Evolutionary conservation across 225 moss, liverwort and hornwort genomes (phyloP).

Genomic region (Straminergon stramineum): DNA sequence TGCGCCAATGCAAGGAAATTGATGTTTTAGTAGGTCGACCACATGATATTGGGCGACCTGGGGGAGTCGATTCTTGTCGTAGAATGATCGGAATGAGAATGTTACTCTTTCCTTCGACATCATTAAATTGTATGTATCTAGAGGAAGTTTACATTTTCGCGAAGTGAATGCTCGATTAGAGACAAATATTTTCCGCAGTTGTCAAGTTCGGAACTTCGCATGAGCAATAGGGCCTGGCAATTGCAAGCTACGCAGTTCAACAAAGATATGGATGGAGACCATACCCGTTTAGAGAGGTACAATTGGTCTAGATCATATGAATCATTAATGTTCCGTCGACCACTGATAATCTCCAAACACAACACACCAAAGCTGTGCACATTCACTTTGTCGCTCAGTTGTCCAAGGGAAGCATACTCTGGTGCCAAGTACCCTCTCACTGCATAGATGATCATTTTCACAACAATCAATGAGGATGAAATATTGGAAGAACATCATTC

Average conservation of each 20-base stretch:
- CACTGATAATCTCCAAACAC: background rate
- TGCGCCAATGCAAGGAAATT: too few relatives aligned
- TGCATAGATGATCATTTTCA: background rate
- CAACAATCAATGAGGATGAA: background rate
- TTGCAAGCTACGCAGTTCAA: background rate
- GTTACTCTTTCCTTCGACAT: too few relatives aligned
- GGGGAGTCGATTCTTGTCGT: too few relatives aligned
- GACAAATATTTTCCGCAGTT: background rate
- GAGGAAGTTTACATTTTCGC: too few relatives aligned
- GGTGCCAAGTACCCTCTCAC: too few relatives aligned
- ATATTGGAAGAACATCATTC: background rate
- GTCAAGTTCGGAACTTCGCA: background rate
- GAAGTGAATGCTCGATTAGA: background rate
- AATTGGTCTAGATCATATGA: background rate
- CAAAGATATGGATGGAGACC: background rate
- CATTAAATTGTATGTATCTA: too few relatives aligned
- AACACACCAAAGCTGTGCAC: background rate
- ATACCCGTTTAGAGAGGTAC: background rate
- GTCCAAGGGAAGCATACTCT: too few relatives aligned
- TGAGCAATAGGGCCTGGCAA: background rate
- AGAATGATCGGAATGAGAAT: too few relatives aligned
- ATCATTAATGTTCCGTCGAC: background rate
- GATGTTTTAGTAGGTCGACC: too few relatives aligned
- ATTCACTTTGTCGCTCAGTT: background rate
- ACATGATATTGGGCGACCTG: too few relatives aligned